phyloP scores from a whole-genome alignment of 148 eudicot genomes.

The Agrostemma githago region DNA sequence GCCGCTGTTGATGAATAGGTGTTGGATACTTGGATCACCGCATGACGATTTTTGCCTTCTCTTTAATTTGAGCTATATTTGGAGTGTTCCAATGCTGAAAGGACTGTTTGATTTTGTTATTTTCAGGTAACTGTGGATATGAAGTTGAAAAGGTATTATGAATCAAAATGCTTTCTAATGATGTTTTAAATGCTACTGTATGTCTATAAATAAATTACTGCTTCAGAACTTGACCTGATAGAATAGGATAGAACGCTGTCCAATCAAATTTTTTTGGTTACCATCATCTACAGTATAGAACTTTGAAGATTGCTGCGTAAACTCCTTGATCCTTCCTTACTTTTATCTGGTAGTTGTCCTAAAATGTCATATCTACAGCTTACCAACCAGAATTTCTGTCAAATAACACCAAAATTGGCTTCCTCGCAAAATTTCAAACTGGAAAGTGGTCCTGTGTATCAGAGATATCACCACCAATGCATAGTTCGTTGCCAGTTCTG shows the following conservation, averaged over 20 bases:
- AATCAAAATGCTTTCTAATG: not conserved
- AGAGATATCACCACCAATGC: too few relatives aligned
- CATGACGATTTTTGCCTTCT: not conserved
- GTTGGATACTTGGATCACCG: not conserved
- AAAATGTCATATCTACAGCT: too few relatives aligned
- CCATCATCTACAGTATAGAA: not conserved
- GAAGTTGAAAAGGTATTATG: slow-evolving; percentile 10
- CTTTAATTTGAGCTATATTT: not conserved
- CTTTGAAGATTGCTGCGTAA: not conserved
- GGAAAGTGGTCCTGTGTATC: too few relatives aligned
- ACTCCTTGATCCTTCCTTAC: too few relatives aligned
- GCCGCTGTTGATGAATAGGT: not conserved
- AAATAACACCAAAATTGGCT: too few relatives aligned
- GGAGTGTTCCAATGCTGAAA: not conserved
- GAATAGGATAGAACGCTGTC: not conserved
- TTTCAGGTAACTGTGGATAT: slow-evolving; percentile 11
- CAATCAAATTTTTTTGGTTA: not conserved
- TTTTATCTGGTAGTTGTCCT: too few relatives aligned
- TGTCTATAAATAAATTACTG: not conserved
- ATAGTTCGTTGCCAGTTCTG: too few relatives aligned
- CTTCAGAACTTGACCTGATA: slow-evolving; percentile 1
- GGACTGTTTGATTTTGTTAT: not conserved
- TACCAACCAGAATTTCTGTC: too few relatives aligned
- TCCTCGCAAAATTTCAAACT: too few relatives aligned
- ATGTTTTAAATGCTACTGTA: not conserved